Evolutionary conservation across 1,139 yeast genomes (phyloP).

Genomic region (Geotrichum klebahnii): DNA sequence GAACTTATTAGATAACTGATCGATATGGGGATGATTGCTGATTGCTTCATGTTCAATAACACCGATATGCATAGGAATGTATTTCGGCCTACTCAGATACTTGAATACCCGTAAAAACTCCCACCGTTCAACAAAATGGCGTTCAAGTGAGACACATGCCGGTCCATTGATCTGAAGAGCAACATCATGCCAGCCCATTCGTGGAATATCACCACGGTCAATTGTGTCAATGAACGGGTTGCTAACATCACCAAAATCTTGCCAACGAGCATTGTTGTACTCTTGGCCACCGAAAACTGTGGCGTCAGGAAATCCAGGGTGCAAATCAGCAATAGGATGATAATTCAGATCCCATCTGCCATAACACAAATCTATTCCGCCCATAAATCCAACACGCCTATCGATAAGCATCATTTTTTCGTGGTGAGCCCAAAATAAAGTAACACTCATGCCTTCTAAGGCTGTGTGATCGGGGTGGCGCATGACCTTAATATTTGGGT

Average conservation of each 20-base stretch:
- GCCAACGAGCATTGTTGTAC: conserved; percentile 23
- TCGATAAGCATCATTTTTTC: conserved; percentile 57
- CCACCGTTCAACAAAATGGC: conserved; percentile 25
- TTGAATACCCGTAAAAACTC: conserved; percentile 23
- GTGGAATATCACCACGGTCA: conserved; percentile 20
- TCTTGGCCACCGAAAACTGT: conserved; percentile 23
- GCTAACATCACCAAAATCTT: conserved; percentile 20
- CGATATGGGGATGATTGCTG: neutral
- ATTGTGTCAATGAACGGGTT: conserved; percentile 19
- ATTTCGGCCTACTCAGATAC: conserved; percentile 22
- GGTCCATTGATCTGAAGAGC: conserved; percentile 24
- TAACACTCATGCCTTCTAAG: conserved; percentile 43
- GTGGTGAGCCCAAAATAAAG: conserved; percentile 66
- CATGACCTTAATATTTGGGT: conserved; percentile 56
- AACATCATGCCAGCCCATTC: conserved; percentile 27
- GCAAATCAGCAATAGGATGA: conserved; percentile 37
- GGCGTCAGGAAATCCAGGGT: conserved; percentile 23
- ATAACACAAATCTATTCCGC: conserved; percentile 60
- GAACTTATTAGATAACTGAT: conserved; percentile 6
- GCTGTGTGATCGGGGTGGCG: conserved; percentile 60
- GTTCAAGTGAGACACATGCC: conserved; percentile 22
- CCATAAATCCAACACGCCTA: conserved; percentile 54
- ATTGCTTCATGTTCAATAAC: conserved; percentile 16
- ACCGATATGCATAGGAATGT: conserved; percentile 18
- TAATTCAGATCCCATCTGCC: conserved; percentile 64